These are phyloP conservation scores for Alternaria panax DNA, from an alignment of 2,329 filamentous ascomycete genomes.

Conservation along the genomic window DNA sequence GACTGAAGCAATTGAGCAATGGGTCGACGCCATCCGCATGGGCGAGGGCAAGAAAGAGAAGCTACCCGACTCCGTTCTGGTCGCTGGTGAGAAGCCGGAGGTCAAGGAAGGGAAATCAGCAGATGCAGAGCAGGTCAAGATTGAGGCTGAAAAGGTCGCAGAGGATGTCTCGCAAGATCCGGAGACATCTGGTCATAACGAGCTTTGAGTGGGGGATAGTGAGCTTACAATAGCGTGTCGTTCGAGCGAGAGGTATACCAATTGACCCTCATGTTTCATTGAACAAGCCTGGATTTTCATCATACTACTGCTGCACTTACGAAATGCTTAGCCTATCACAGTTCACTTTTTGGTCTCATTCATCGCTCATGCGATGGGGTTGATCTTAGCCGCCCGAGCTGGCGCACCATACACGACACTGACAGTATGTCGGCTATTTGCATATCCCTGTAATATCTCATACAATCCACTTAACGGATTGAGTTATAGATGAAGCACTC, in stretches of 20 bases:
- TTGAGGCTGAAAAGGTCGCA: conserved; percentile 41
- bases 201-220: conserved; percentile 25
- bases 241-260: not conserved
- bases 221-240: not conserved
- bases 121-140: conserved; percentile 42
- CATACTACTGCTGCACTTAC: not conserved
- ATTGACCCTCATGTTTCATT: not conserved
- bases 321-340: not conserved
- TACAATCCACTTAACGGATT: not conserved
- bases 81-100: conserved; percentile 29
- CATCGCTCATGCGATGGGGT: not conserved
- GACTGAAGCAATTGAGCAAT: conserved; percentile 72
- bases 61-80: conserved; percentile 61
- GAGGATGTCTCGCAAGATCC: conserved; percentile 21
- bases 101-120: conserved; percentile 31
- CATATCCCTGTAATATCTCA: not conserved
- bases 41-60: conserved; percentile 83
- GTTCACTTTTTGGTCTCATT: not conserved
- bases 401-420: not conserved
- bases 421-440: not conserved
- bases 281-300: not conserved
- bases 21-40: conserved; percentile 91
- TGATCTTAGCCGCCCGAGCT: not conserved
- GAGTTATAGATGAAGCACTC: not conserved
- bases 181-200: conserved; percentile 27